Evolutionary conservation across 169 alveolate genomes (phyloP).

Genomic region (Eimeria brunetti): DNA sequence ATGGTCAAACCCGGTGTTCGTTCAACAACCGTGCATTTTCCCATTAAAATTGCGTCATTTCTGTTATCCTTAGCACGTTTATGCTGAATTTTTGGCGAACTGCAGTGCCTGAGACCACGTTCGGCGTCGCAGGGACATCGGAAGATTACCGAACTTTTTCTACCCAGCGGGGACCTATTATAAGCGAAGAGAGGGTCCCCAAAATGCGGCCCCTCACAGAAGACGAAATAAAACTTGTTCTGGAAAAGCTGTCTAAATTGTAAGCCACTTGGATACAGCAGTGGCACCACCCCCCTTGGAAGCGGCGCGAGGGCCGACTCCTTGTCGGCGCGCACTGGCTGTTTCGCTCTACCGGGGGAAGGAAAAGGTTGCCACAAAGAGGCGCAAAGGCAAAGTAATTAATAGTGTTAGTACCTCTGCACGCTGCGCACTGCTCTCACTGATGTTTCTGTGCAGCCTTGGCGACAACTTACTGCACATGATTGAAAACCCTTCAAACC

Average conservation of each 20-base stretch:
- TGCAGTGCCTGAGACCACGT: not conserved
- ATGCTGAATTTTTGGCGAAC: not conserved
- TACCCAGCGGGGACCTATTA: not conserved
- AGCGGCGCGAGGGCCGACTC: not conserved
- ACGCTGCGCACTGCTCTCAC: not conserved
- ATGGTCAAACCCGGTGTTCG: not conserved
- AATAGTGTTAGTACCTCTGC: not conserved
- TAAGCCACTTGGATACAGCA: not conserved
- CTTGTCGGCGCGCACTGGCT: not conserved
- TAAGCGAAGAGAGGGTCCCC: not conserved
- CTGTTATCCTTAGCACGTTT: not conserved
- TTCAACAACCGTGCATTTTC: not conserved
- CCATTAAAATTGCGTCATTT: not conserved
- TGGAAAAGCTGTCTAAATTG: conserved; percentile 90
- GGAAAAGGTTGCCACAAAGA: not conserved
- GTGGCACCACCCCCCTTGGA: not conserved
- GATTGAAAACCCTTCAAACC: conserved; percentile 91
- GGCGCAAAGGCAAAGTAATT: not conserved
- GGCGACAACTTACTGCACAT: conserved; percentile 91
- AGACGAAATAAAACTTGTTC: conserved; percentile 92
- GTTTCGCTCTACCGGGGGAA: not conserved
- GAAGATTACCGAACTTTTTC: not conserved
- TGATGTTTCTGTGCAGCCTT: conserved; percentile 79
- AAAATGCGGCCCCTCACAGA: conserved; percentile 93
- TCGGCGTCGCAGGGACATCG: not conserved